phyloP scores from a whole-genome alignment of 2,329 filamentous ascomycete species.

The Exophiala viscosa region DNA sequence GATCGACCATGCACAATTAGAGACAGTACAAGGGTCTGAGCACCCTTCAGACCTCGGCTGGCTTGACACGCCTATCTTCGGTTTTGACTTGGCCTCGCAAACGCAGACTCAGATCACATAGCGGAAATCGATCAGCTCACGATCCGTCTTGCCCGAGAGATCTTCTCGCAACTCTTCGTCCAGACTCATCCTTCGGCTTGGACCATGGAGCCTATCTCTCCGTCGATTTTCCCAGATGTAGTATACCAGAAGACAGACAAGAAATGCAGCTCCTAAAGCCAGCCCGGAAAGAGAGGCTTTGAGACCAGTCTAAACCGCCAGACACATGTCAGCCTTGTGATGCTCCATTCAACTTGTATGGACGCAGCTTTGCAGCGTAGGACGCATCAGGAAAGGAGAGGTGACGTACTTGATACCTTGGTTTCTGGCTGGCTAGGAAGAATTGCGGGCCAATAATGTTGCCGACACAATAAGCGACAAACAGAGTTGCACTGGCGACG shows the following conservation, averaged over 20 bases:
- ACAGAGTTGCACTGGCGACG: slow-evolving; percentile 49
- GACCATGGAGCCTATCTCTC: slow-evolving; percentile 31
- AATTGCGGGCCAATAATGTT: slow-evolving; percentile 52
- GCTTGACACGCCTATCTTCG: too few relatives aligned
- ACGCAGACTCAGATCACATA: too few relatives aligned
- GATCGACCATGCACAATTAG: too few relatives aligned
- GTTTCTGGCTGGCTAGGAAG: slow-evolving; percentile 47
- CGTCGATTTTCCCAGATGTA: slow-evolving; percentile 34
- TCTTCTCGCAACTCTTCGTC: slow-evolving; percentile 32
- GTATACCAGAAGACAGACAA: slow-evolving; percentile 31
- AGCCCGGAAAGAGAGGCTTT: slow-evolving; percentile 33
- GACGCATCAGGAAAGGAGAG: too few relatives aligned
- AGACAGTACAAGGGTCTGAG: too few relatives aligned
- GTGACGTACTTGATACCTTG: slow-evolving; percentile 40
- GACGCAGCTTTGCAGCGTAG: neutral
- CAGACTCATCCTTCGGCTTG: slow-evolving; percentile 28
- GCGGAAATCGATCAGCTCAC: slow-evolving; percentile 35
- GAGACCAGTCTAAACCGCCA: slow-evolving; percentile 34
- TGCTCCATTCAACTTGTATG: neutral
- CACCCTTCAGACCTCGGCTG: too few relatives aligned
- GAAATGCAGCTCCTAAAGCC: slow-evolving; percentile 31
- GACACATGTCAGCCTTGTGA: slow-evolving; percentile 28
- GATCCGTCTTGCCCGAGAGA: slow-evolving; percentile 36
- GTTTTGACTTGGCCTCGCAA: too few relatives aligned
- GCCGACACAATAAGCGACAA: slow-evolving; percentile 53